A percentile compares a stretch with the other conserved stretches of the same genome.
Conservation (phyloP, 2,329 filamentous ascomycete genomes). For the Colletotrichum liaoningense region DNA sequence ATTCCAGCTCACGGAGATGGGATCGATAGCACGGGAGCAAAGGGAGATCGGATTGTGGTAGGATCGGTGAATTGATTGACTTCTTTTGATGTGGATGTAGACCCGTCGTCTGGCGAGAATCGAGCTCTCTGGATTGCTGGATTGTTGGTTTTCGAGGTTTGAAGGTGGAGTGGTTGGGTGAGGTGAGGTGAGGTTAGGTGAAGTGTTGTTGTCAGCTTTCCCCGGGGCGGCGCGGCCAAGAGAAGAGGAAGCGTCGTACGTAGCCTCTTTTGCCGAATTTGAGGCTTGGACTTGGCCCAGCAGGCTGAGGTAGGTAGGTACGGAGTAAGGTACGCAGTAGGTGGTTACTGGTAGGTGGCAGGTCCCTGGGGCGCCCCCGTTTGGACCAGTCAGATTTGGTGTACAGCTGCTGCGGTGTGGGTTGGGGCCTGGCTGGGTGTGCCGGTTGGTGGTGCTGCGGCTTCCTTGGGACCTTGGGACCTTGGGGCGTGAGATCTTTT, state of each 20-base stretch:
- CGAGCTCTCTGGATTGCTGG: conserved; percentile 2
- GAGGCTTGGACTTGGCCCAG: conserved; percentile 33
- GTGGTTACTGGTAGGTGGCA: neutral
- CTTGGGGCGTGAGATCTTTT: neutral
- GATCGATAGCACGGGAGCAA: conserved; percentile 17
- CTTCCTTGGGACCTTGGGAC: neutral
- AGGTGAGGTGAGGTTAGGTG: neutral
- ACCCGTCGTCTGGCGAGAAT: neutral
- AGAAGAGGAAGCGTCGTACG: conserved; percentile 29
- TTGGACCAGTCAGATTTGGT: conserved; percentile 22
- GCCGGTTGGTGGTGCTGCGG: neutral
- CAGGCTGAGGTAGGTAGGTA: neutral
- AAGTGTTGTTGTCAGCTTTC: conserved; percentile 29
- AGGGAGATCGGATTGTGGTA: neutral
- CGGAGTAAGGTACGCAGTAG: no score
- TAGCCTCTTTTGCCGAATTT: conserved; percentile 35
- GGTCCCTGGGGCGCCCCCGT: neutral
- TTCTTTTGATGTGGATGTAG: neutral
- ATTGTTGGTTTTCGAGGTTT: neutral
- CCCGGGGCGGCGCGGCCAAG: conserved; percentile 21
- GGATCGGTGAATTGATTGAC: neutral
- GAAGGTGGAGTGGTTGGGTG: conserved; percentile 6
- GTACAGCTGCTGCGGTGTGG: neutral
- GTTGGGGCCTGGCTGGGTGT: neutral
- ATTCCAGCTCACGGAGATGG: conserved; percentile 30